phyloP scores from a whole-genome alignment of 1,284 basidiomycete genomes.

The Schizophyllum amplum region DNA sequence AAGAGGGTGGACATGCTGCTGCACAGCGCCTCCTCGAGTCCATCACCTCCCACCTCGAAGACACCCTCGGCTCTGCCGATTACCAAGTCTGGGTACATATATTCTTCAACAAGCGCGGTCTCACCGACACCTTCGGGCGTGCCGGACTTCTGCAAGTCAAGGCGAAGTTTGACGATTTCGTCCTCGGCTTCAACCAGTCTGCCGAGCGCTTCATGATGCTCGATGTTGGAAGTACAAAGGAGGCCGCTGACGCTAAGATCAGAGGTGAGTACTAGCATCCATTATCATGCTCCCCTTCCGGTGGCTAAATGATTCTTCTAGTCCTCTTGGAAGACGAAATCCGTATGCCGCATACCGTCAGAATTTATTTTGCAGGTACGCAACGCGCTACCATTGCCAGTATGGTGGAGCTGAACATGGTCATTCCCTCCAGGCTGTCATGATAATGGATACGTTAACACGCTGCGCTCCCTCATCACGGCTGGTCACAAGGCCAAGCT shows the following conservation, averaged over 20 bases:
- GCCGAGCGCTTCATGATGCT: constrained; percentile 57
- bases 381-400: background rate
- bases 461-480: constrained; percentile 55
- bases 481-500: constrained; percentile 58
- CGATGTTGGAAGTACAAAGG: constrained; percentile 67
- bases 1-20: constrained; percentile 47
- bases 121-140: constrained; percentile 42
- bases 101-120: constrained; percentile 56
- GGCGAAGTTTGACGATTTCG: constrained; percentile 49
- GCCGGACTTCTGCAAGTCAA: constrained; percentile 31
- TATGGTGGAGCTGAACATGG: background rate
- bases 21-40: constrained; percentile 43
- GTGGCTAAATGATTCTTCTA: constrained; percentile 16
- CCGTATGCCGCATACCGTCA: constrained; percentile 50
- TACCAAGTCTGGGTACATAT: constrained; percentile 56
- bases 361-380: constrained; percentile 54
- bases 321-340: constrained; percentile 55
- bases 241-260: constrained; percentile 67
- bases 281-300: background rate
- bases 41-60: constrained; percentile 34
- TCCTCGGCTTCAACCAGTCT: constrained; percentile 59
- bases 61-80: constrained; percentile 31
- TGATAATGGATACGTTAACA: constrained; percentile 64
- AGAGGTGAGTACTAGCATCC: constrained; percentile 47
- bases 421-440: constrained; percentile 43